Evolutionary conservation across 2,329 filamentous ascomycete species (phyloP).

Genomic region (Colletotrichum abscissum): DNA sequence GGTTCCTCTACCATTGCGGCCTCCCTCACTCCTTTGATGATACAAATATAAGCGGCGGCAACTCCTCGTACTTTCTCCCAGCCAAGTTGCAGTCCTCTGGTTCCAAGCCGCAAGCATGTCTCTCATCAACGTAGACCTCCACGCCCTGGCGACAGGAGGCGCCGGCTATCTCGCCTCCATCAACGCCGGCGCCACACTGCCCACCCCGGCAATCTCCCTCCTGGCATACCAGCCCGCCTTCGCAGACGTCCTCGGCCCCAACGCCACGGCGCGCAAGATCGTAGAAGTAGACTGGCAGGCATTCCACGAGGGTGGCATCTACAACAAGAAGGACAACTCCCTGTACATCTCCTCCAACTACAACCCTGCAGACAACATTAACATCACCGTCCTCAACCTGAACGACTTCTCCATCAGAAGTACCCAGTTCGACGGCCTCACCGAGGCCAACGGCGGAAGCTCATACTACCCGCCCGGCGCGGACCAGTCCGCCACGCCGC

Average conservation of each 20-base stretch:
- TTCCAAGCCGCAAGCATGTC: slow-evolving; percentile 27
- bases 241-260: slow-evolving; percentile 25
- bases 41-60: slow-evolving; percentile 3
- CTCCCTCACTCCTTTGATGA: slow-evolving; percentile 30
- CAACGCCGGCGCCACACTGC: slow-evolving; percentile 20
- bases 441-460: slow-evolving; percentile 39
- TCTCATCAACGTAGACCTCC: slow-evolving; percentile 30
- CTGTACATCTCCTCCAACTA: slow-evolving; percentile 36
- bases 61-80: not conserved
- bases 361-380: slow-evolving; percentile 30
- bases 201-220: slow-evolving; percentile 27
- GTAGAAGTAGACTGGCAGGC: slow-evolving; percentile 32
- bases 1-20: slow-evolving; percentile 37
- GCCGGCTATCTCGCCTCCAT: slow-evolving; percentile 33
- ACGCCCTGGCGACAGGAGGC: slow-evolving; percentile 30
- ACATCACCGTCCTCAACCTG: slow-evolving; percentile 38
- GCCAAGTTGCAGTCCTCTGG: slow-evolving; percentile 13
- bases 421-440: slow-evolving; percentile 37
- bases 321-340: slow-evolving; percentile 35
- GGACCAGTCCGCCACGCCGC: slow-evolving; percentile 31
- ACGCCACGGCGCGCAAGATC: slow-evolving; percentile 31
- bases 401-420: slow-evolving; percentile 36
- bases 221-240: slow-evolving; percentile 31
- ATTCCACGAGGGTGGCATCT: slow-evolving; percentile 36
- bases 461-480: slow-evolving; percentile 38